These are phyloP conservation scores for Rhizophagus clarus DNA, from an alignment of 192 early-diverging fungal genomes.

Conservation along the genomic window DNA sequence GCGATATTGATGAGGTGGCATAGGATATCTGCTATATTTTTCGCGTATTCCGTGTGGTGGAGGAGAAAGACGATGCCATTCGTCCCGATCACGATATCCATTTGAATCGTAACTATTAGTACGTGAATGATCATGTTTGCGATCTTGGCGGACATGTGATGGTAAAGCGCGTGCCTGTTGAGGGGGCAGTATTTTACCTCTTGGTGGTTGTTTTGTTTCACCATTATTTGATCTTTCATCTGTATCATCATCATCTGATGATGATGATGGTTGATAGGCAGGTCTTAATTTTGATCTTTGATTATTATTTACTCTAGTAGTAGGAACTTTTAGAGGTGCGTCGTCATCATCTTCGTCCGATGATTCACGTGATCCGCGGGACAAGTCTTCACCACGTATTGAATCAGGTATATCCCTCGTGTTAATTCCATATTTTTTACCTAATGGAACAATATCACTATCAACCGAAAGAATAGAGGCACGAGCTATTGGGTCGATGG, in stretches of 20 bases:
- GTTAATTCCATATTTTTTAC: not conserved
- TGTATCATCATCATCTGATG: not conserved
- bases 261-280: not conserved
- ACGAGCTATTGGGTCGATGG: not conserved
- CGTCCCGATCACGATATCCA: slow-evolving; percentile 13
- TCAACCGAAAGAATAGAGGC: not conserved
- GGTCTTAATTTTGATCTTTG: not conserved
- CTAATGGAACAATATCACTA: slow-evolving; percentile 19
- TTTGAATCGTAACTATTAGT: slow-evolving; percentile 6
- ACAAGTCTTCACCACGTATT: not conserved
- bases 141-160: not conserved
- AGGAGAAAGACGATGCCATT: not conserved
- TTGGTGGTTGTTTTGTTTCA: not conserved
- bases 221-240: slow-evolving; percentile 7
- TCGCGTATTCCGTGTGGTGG: slow-evolving; percentile 10
- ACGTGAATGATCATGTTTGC: not conserved
- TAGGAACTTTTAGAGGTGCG: not conserved
- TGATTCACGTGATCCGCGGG: not conserved
- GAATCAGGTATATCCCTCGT: not conserved
- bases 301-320: not conserved
- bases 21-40: not conserved
- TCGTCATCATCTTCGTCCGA: not conserved
- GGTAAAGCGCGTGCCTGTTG: not conserved
- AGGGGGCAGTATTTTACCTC: not conserved
- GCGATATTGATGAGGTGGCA: slow-evolving; percentile 6